These are phyloP conservation scores for Zangia roseola DNA, from an alignment of 768 basidiomycete species.

Conservation along the genomic window DNA sequence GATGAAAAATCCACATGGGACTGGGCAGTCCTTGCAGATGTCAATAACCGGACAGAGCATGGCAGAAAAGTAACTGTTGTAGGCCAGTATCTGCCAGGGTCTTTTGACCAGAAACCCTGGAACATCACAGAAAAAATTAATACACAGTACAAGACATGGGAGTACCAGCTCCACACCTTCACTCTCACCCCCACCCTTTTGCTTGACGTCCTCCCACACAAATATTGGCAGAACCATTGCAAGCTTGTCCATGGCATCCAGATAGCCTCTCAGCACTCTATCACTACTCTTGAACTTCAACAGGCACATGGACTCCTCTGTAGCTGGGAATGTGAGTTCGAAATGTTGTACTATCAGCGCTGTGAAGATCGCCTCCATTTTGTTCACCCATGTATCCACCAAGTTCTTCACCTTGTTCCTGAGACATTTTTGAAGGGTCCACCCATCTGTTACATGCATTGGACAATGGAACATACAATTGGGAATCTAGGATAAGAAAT, in stretches of 20 bases:
- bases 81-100: constrained; percentile 13
- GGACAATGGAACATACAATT: constrained; percentile 31
- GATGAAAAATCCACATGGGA: constrained; percentile 22
- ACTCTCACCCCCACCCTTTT: constrained; percentile 19
- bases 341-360: constrained; percentile 27
- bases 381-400: constrained; percentile 28
- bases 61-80: constrained; percentile 12
- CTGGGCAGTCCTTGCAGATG: constrained; percentile 29
- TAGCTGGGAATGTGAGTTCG: constrained; percentile 30
- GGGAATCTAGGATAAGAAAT: too few species aligned
- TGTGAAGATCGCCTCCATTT: constrained; percentile 29
- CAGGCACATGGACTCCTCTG: constrained; percentile 15
- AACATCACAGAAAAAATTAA: constrained; percentile 29
- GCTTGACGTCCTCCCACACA: constrained; percentile 6
- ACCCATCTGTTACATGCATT: constrained; percentile 22
- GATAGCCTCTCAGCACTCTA: constrained; percentile 17
- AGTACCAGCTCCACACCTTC: constrained; percentile 22
- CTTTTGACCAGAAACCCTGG: constrained; percentile 20
- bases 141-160: constrained; percentile 29
- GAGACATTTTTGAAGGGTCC: constrained; percentile 1
- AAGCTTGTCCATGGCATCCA: constrained; percentile 22
- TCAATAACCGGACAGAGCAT: constrained; percentile 15
- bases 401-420: constrained; percentile 21
- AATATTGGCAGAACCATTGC: constrained; percentile 23
- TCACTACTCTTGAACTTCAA: constrained; percentile 12